Percentiles rank a stretch among this genome's conserved stretches.
These are phyloP conservation scores for Claviceps lovelessii DNA, from an alignment of 2,329 filamentous ascomycete species.

Conservation along the genomic window DNA sequence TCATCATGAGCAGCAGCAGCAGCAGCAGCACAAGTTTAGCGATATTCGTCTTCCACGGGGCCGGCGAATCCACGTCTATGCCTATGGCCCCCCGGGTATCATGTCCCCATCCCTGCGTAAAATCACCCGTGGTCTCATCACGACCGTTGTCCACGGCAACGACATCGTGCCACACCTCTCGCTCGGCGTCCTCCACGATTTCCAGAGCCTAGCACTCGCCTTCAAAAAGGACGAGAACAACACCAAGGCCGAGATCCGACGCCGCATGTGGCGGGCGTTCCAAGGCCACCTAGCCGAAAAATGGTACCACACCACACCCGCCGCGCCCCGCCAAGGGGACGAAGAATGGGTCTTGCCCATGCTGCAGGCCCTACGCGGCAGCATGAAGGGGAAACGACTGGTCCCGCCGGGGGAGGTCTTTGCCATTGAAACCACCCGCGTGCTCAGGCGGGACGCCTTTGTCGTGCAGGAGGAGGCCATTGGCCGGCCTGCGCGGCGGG, in stretches of 20 bases:
- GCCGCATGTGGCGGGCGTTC: conserved; percentile 51
- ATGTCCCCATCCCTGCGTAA: conserved; percentile 56
- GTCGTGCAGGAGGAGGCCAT: conserved; percentile 33
- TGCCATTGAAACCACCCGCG: conserved; percentile 51
- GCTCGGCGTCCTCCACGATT: conserved; percentile 58
- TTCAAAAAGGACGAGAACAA: conserved; percentile 59
- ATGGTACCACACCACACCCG: conserved; percentile 33
- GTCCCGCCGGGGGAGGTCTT: conserved; percentile 67
- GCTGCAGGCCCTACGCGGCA: conserved; percentile 49
- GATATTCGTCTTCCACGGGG: conserved; percentile 46
- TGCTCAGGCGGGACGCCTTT: conserved; percentile 54
- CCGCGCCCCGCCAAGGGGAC: conserved; percentile 33
- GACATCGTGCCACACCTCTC: conserved; percentile 64
- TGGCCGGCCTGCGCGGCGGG: conserved; percentile 52
- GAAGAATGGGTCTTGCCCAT: conserved; percentile 56
- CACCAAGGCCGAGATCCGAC: conserved; percentile 51
- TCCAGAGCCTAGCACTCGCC: conserved; percentile 56
- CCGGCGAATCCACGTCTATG: conserved; percentile 63
- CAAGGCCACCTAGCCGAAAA: conserved; percentile 46
- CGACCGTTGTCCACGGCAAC: conserved; percentile 57
- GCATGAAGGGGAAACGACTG: conserved; percentile 55
- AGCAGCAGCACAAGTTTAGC: conserved; percentile 7
- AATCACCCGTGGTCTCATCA: conserved; percentile 60
- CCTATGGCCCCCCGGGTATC: conserved; percentile 60
- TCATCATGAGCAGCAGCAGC: neutral